Base-by-base conservation (phyloP, 306 rosid species). In the Prunus mira region DNA sequence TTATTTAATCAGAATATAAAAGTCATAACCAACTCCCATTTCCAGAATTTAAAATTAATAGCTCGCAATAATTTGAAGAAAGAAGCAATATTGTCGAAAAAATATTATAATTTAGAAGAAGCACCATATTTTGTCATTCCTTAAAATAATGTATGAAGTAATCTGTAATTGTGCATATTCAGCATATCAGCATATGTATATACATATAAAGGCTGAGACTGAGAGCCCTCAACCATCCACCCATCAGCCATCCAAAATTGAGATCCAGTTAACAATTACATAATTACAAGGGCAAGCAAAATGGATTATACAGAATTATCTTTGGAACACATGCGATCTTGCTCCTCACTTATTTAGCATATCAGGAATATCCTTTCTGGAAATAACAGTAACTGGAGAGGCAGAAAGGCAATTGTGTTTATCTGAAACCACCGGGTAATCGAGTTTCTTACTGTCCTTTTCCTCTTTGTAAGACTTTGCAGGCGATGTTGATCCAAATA, bases 291-390 rank as follows among this genome's bases (percentile, higher is more conserved):
- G 12, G 11, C 28, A 20, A 5, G 28, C 22, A n/a, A 27, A 20
- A 41, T n/a, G 12, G 25, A 27, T 10, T 25, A 9, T 19, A 72
- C 13, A 57, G 51, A 72, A 57, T 7, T 22, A 46, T 9, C 25
- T 11, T 14, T 22, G 41, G 24, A 55, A 28, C 43, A 30, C 7
- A 13, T 13, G 24, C 14, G 64, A 34, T 47, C 4, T 74, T 38
- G 17, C 74, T 76, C 79, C 67, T 76, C 79, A 77, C 77, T 84
- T 74, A 43, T 71, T 76, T 52, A 75, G 68, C 65, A 73, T 54
- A 82, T 86, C 89, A 69, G 87, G 69, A 56, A 67, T 70, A 77
- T 82, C 85, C 64, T 73, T 82, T 66, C 76, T 83, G 12, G 88
- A 80, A 28, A 45, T 69, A 27, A 91, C 58, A 2, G 78, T 25